phyloP scores from a whole-genome alignment of 1,284 basidiomycete genomes.

The Sporisorium sorghi region DNA sequence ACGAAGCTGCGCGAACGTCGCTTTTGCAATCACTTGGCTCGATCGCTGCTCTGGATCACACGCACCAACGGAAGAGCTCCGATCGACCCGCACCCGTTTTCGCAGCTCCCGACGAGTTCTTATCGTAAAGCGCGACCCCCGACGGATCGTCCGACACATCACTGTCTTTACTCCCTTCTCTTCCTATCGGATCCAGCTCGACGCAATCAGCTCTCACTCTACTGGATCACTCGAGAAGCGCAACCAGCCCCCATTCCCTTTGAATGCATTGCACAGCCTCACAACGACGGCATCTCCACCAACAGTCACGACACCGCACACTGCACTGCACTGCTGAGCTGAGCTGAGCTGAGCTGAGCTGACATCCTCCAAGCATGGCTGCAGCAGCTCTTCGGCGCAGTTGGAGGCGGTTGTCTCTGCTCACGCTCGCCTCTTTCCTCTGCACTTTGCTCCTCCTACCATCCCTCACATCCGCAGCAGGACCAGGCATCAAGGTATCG shows the following conservation, averaged over 20 bases:
- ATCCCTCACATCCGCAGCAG: conserved; percentile 7
- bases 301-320: not conserved
- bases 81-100: not conserved
- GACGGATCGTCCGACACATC: not conserved
- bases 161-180: conserved; percentile 1
- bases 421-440: conserved; percentile 3
- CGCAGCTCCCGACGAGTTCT: conserved; percentile 2
- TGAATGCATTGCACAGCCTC: not conserved
- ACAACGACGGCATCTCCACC: not conserved
- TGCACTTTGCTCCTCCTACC: conserved; percentile 7
- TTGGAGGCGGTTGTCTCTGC: conserved; percentile 3
- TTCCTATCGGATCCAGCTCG: not conserved
- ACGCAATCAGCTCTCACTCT: not conserved
- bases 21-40: not conserved
- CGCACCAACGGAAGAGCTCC: not conserved
- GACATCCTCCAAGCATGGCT: not conserved
- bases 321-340: not conserved
- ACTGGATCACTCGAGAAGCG: too few relatives aligned
- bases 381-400: conserved; percentile 7
- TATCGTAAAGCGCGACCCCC: not conserved
- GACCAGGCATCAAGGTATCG: conserved; percentile 70
- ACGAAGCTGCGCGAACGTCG: not conserved
- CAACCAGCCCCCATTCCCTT: too few relatives aligned
- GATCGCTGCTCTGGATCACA: not conserved
- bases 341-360: not conserved